Conservation (phyloP, 2,329 filamentous ascomycete species). For the Metarhizium album region DNA sequence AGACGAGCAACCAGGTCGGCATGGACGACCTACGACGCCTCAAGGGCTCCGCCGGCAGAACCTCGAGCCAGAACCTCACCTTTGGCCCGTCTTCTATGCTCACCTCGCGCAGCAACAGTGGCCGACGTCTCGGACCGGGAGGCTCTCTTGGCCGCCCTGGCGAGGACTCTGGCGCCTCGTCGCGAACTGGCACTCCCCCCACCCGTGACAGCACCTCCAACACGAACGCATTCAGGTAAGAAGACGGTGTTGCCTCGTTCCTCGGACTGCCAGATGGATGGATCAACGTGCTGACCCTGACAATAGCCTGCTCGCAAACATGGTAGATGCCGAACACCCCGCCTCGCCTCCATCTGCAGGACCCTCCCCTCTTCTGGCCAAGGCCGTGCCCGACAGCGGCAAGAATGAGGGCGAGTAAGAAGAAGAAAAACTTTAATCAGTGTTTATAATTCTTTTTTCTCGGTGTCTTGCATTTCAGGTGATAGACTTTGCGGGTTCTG, state of each 20-base stretch:
- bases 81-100: conserved; percentile 83
- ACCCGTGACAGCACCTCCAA: conserved; percentile 49
- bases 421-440: conserved; percentile 32
- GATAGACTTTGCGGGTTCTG: conserved; percentile 40
- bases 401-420: conserved; percentile 42
- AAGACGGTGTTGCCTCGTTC: neutral
- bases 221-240: conserved; percentile 91
- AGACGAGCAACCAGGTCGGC: conserved; percentile 74
- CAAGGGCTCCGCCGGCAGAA: conserved; percentile 49
- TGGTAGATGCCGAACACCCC: conserved; percentile 48
- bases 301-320: conserved; percentile 45
- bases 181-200: conserved; percentile 80
- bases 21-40: conserved; percentile 87
- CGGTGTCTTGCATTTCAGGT: conserved; percentile 36
- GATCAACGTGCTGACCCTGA: conserved; percentile 3
- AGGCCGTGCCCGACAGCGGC: conserved; percentile 46
- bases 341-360: conserved; percentile 60
- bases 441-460: conserved; percentile 16
- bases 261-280: neutral
- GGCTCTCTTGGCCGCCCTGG: conserved; percentile 60
- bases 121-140: conserved; percentile 67
- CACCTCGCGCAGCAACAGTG: conserved; percentile 81
- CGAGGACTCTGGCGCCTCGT: conserved; percentile 80
- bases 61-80: conserved; percentile 51
- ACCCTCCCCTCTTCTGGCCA: conserved; percentile 55